Conservation (phyloP, 148 eudicot genomes). For the Tetragonia tetragonoides region DNA sequence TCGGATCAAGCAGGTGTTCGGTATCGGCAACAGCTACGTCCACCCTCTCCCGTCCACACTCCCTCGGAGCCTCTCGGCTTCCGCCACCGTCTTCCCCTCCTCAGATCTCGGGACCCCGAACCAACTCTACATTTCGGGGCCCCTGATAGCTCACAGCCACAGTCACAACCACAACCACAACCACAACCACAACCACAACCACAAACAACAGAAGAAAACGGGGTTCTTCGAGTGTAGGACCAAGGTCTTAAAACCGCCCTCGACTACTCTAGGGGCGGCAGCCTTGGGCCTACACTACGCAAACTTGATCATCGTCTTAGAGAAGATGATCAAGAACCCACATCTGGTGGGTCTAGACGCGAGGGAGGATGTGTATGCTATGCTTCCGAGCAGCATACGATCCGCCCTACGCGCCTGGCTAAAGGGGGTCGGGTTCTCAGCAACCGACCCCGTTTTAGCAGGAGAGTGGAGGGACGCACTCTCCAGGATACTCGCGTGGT, state of each 20-base stretch:
- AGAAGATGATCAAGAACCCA: slow-evolving; percentile 82
- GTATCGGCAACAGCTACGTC: slow-evolving; percentile 36
- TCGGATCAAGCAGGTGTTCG: slow-evolving; percentile 74
- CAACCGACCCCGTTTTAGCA: slow-evolving; percentile 68
- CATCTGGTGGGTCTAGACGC: slow-evolving; percentile 83
- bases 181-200: not conserved
- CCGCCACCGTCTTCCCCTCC: slow-evolving; percentile 67
- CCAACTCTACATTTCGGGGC: slow-evolving; percentile 18
- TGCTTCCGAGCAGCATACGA: slow-evolving; percentile 76
- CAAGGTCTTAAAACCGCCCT: slow-evolving; percentile 46
- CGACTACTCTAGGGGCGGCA: slow-evolving; percentile 62
- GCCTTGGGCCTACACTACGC: slow-evolving; percentile 83
- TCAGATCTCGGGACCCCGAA: slow-evolving; percentile 18
- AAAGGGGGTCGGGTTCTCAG: slow-evolving; percentile 72
- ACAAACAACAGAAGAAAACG: no score
- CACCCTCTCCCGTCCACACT: slow-evolving; percentile 32
- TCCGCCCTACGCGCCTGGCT: slow-evolving; percentile 49
- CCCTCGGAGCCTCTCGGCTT: slow-evolving; percentile 72
- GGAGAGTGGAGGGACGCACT: slow-evolving; percentile 89
- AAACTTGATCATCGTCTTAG: slow-evolving; percentile 74
- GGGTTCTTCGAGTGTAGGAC: slow-evolving; percentile 60
- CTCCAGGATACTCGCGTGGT: slow-evolving; percentile 68
- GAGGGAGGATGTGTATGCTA: slow-evolving; percentile 76
- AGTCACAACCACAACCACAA: not conserved
- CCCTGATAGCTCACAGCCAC: slow-evolving; percentile 11